Evolutionary conservation across 148 eudicot species (phyloP).

Genomic region (Fagopyrum homotropicum): DNA sequence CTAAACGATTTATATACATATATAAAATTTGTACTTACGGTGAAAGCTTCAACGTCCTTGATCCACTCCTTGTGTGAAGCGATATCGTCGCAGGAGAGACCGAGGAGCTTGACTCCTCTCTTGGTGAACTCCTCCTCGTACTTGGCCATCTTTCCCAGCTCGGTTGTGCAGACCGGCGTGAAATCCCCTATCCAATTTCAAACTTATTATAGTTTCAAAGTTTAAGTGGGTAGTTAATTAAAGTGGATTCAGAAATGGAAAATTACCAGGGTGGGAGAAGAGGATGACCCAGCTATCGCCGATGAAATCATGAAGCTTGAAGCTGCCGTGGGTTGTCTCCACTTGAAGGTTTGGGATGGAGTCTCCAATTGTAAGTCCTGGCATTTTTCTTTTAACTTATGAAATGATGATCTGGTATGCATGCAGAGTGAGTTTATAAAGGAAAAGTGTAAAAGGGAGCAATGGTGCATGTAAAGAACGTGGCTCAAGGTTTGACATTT

Average conservation of each 20-base stretch:
- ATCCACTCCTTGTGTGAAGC: constrained; percentile 72
- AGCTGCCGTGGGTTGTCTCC: constrained; percentile 64
- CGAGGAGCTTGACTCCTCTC: constrained; percentile 73
- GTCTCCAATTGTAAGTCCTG: constrained; percentile 81
- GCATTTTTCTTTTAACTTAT: constrained; percentile 29
- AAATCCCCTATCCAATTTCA: constrained; percentile 53
- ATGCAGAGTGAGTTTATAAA: neutral
- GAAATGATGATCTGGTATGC: neutral
- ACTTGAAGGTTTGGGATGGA: constrained; percentile 61
- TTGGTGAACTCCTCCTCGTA: constrained; percentile 62
- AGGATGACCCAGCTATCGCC: constrained; percentile 49
- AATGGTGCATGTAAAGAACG: neutral
- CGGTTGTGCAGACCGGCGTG: constrained; percentile 90
- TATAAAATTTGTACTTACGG: constrained; percentile 17
- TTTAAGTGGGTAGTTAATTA: neutral
- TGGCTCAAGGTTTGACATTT: neutral
- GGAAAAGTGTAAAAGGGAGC: neutral
- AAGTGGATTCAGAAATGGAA: neutral
- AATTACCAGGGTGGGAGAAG: constrained; percentile 79
- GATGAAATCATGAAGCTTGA: constrained; percentile 65
- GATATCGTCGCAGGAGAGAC: constrained; percentile 72
- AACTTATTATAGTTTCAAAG: neutral
- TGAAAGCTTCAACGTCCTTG: constrained; percentile 73
- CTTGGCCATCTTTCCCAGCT: constrained; percentile 72
- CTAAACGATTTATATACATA: neutral